Base-by-base conservation (phyloP, 1,284 basidiomycete species). In the Pyrrhoderma lamaoense region DNA sequence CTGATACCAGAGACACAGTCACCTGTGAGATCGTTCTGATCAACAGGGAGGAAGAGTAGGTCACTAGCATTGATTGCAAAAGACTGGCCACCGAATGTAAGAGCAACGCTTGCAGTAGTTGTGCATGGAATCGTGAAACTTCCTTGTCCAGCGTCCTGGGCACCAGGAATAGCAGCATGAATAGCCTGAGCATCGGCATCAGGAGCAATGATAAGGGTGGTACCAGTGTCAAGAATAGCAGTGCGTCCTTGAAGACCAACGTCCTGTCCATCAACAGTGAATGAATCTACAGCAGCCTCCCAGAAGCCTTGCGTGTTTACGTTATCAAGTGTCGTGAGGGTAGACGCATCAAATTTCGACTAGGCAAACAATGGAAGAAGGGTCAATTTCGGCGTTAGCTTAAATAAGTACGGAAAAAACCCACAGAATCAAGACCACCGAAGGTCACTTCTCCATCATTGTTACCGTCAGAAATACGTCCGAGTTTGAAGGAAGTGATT, bases 401-500 rank as follows among this genome's bases (percentile, higher is more conserved):
- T 31, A 31, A 31, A 31, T 31, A 5, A 31, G 27, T 11, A 5
- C 27, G 7, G 11, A 31, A 31, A 31, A 31, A 31, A 11, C 27
- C 11, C 11, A 74, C 72, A 8, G 66, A n/a, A 65, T 93, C 88
- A 42, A 91, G 75, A 8, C 78, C 86, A 44, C 89, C 89, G 61
- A 92, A 89, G 2, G 89, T 90, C 55, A 88, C 75, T 66, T 88
- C 75, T 49, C 90, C 89, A 60, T 90, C 84, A 63, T 91, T 88
- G 62, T 75, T 71, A 57, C 76, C 72, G 63, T 90, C 86, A 8
- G 80, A 73, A 36, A 85, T 69, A 52, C 90, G 82, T 2, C 87
- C 77, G 51, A 94, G 80, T 65, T 88, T 89, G 74, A 80, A 92
- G 11, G 87, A 89, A 18, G 84, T 80, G 62, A 93, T 85, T 3